Evolutionary conservation across 176 grass and related monocot genomes (phyloP).

Genomic region (Cymbopogon citratus): DNA sequence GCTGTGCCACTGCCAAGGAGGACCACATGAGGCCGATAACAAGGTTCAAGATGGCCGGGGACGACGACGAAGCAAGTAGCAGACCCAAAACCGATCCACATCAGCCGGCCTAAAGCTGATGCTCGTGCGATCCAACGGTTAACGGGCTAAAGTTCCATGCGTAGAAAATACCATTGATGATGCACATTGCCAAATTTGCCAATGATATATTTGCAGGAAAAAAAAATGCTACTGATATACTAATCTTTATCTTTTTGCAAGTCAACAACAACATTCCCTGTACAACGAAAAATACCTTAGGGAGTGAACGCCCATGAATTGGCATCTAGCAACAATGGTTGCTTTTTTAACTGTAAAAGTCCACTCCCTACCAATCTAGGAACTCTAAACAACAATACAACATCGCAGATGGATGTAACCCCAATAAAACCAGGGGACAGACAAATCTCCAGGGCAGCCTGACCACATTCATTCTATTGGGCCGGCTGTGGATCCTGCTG

Average conservation of each 20-base stretch:
- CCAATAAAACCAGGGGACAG: conserved; percentile 21
- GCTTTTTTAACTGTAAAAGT: conserved; percentile 24
- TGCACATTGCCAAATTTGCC: not conserved
- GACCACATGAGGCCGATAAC: not conserved
- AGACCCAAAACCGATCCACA: not conserved
- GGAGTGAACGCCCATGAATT: not conserved
- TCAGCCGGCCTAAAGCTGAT: not conserved
- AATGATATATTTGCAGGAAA: not conserved
- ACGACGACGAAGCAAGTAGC: not conserved
- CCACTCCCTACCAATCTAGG: not conserved
- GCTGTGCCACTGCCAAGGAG: not conserved
- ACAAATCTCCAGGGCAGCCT: conserved; percentile 21
- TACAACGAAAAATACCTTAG: conserved; percentile 27
- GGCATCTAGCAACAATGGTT: conserved; percentile 65
- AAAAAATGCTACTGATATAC: not conserved
- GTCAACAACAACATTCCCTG: conserved; percentile 24
- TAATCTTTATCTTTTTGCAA: not conserved
- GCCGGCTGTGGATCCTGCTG: conserved; percentile 37
- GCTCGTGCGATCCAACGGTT: not conserved
- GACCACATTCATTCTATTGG: conserved; percentile 22
- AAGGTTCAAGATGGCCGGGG: not conserved
- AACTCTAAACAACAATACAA: conserved; percentile 45
- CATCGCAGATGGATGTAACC: conserved; percentile 26
- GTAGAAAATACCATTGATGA: not conserved
- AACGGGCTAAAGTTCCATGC: not conserved